A percentile compares a stretch with the other conserved stretches of the same genome.
Conservation (phyloP, 2,329 filamentous ascomycete species). For the Pseudocercospora pini-densiflorae region DNA sequence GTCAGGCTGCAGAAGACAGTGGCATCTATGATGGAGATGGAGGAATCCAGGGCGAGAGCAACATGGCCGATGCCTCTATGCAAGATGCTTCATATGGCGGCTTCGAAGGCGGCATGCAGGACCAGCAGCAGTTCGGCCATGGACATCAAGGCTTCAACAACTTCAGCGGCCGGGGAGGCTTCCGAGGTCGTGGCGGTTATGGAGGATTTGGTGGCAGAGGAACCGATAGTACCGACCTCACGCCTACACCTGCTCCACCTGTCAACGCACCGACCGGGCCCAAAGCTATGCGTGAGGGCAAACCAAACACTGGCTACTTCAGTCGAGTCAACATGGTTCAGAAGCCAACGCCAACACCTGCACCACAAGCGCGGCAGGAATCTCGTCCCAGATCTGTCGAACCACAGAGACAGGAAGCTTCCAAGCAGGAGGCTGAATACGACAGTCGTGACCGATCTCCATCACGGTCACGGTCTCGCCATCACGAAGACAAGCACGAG, state of each 20-base stretch:
- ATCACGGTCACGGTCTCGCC: constrained; percentile 47
- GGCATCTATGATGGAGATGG: neutral
- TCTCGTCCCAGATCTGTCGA: constrained; percentile 20
- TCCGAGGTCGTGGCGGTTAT: constrained; percentile 45
- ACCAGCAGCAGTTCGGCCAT: constrained; percentile 26
- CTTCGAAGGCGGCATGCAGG: constrained; percentile 24
- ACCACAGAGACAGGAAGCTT: constrained; percentile 12
- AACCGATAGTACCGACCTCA: constrained; percentile 34
- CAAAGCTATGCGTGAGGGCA: constrained; percentile 89
- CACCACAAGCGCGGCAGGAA: constrained; percentile 21
- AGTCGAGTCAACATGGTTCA: constrained; percentile 59
- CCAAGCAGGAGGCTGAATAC: constrained; percentile 22
- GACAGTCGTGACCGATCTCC: constrained; percentile 36
- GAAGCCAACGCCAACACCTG: constrained; percentile 28
- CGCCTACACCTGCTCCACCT: constrained; percentile 39
- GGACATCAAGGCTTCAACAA: constrained; percentile 13
- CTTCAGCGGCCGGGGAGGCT: constrained; percentile 55
- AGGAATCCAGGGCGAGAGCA: neutral
- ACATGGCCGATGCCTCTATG: constrained; percentile 17
- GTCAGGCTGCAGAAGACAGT: neutral
- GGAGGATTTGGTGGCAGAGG: constrained; percentile 31
- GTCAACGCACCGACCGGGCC: constrained; percentile 80
- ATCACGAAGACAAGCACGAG: constrained; percentile 52
- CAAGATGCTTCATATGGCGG: constrained; percentile 36
- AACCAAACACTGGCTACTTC: constrained; percentile 79